phyloP scores from a whole-genome alignment of 441 rosid species.

The Gossypium schwendimanii region DNA sequence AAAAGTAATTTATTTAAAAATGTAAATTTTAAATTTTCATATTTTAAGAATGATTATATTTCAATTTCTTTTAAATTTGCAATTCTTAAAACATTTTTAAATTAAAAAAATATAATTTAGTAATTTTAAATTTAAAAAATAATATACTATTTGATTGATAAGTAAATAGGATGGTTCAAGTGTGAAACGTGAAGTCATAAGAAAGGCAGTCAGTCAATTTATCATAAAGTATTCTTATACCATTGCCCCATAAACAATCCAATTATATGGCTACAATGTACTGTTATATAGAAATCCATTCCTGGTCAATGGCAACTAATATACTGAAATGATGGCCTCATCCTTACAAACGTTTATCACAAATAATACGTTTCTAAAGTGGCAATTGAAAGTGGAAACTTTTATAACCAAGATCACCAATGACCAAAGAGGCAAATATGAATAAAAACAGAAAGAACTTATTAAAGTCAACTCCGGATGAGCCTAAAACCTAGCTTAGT shows the following conservation, averaged over 20 bases:
- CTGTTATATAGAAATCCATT: too few species aligned
- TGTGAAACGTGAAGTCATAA: not conserved
- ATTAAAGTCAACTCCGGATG: not conserved
- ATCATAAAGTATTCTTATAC: not conserved
- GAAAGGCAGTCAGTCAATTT: not conserved
- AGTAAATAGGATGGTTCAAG: not conserved
- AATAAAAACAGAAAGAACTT: not conserved
- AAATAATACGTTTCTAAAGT: not conserved
- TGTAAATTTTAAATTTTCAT: too few species aligned
- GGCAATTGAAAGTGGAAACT: not conserved
- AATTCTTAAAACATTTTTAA: too few species aligned
- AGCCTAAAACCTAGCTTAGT: too few species aligned
- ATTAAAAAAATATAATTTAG: too few species aligned
- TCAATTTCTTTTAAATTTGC: too few species aligned
- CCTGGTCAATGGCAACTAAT: not conserved
- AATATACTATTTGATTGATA: not conserved
- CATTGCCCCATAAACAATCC: not conserved
- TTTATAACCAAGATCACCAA: not conserved
- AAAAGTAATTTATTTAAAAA: too few species aligned
- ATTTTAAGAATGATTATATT: too few species aligned
- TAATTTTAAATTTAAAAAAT: too few species aligned
- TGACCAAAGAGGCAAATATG: not conserved
- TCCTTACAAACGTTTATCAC: not conserved
- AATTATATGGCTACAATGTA: not conserved
- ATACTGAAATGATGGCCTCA: not conserved